A percentile compares a stretch with the other conserved stretches of the same genome.
Evolutionary conservation across 2,329 filamentous ascomycete species (phyloP).

Genomic region (Alternaria ventricosa): DNA sequence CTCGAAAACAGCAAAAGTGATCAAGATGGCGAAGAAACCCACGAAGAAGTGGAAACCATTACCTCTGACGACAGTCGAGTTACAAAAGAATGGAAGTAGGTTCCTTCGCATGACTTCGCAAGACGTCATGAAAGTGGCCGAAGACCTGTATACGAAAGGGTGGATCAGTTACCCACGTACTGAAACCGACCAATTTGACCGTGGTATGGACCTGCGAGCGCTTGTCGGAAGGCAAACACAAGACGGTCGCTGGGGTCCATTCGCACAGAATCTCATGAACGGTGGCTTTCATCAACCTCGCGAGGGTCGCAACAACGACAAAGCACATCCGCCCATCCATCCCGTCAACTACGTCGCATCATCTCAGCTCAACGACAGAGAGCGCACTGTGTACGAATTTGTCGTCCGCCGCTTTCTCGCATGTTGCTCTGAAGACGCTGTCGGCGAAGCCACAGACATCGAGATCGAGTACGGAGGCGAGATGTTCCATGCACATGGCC

Average conservation of each 20-base stretch:
- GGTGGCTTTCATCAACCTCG: constrained; percentile 83
- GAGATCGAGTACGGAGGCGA: constrained; percentile 86
- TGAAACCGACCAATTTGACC: constrained; percentile 94
- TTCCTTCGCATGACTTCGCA: constrained; percentile 92
- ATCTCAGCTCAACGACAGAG: constrained; percentile 65
- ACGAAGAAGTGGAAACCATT: constrained; percentile 94
- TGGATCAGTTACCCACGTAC: constrained; percentile 98
- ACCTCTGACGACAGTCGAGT: constrained; percentile 91
- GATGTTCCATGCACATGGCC: constrained; percentile 78
- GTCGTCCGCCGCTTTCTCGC: constrained; percentile 90
- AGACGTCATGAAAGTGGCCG: constrained; percentile 84
- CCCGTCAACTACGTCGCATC: constrained; percentile 84
- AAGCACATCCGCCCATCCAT: constrained; percentile 96
- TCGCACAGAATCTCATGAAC: constrained; percentile 75
- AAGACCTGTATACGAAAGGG: constrained; percentile 87
- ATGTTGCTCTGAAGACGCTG: constrained; percentile 93
- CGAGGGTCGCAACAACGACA: constrained; percentile 87
- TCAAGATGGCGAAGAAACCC: constrained; percentile 85
- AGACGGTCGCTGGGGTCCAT: constrained; percentile 78
- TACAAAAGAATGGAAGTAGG: constrained; percentile 92
- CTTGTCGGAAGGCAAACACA: constrained; percentile 84
- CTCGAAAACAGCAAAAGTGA: constrained; percentile 79
- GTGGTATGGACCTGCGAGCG: constrained; percentile 80
- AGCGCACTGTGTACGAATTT: constrained; percentile 87
- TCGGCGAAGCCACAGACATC: constrained; percentile 83